These are phyloP conservation scores for Rhodotorula mucilaginosa DNA, from an alignment of 1,284 basidiomycete species.

Conservation along the genomic window DNA sequence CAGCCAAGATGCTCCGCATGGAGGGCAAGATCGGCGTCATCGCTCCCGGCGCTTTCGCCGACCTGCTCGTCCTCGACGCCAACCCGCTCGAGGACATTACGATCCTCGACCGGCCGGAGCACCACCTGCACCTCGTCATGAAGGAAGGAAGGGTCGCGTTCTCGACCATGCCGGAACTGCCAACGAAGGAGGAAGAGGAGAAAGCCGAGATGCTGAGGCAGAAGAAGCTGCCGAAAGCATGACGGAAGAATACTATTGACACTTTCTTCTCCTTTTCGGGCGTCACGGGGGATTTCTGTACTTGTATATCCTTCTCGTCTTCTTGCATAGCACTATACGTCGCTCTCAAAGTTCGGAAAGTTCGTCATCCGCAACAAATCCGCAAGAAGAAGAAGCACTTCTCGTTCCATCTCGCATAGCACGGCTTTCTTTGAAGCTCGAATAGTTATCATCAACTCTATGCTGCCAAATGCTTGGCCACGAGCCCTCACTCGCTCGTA, in stretches of 20 bases:
- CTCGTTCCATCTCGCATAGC: too few relatives aligned
- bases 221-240: conserved; percentile 2
- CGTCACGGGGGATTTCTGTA: neutral
- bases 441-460: too few relatives aligned
- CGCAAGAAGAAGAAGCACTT: too few relatives aligned
- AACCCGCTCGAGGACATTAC: conserved; percentile 56
- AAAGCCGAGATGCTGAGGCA: conserved; percentile 3
- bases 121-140: conserved; percentile 50
- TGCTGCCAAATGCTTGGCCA: too few relatives aligned
- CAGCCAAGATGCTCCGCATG: conserved; percentile 49
- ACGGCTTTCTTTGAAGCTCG: too few relatives aligned
- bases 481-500: too few relatives aligned
- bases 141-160: conserved; percentile 51
- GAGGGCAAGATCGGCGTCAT: conserved; percentile 51
- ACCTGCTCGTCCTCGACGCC: conserved; percentile 53
- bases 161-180: conserved; percentile 43
- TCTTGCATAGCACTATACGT: too few relatives aligned
- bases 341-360: too few relatives aligned
- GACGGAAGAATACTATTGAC: too few relatives aligned
- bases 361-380: too few relatives aligned
- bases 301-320: neutral
- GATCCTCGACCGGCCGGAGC: conserved; percentile 53
- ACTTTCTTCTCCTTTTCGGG: neutral
- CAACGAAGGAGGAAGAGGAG: conserved; percentile 13
- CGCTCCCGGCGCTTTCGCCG: conserved; percentile 51